Evolutionary conservation across 1,284 basidiomycete genomes (phyloP).

Genomic region (Polyporus tsugae): DNA sequence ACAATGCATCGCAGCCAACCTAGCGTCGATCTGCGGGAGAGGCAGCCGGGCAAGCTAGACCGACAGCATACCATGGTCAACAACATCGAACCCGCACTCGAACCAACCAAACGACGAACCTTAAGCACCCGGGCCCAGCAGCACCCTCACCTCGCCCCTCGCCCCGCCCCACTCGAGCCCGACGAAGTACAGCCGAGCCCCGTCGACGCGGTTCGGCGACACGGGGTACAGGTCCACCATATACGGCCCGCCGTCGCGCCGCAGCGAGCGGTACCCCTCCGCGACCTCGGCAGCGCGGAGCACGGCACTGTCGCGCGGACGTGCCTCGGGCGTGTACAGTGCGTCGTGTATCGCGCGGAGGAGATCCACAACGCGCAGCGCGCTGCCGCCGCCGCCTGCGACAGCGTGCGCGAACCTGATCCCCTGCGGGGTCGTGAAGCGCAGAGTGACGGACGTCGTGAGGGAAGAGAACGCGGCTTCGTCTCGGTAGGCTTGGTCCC

Average conservation of each 20-base stretch:
- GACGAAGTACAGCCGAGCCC: neutral
- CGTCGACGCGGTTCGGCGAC: neutral
- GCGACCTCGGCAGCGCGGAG: neutral
- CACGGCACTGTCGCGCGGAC: neutral
- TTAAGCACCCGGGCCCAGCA: neutral
- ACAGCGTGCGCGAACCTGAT: neutral
- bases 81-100: neutral
- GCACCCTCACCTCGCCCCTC: neutral
- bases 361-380: neutral
- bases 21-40: neutral
- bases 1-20: constrained; percentile 1
- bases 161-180: constrained; percentile 1
- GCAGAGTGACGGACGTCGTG: neutral
- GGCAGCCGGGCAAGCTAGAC: neutral
- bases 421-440: neutral
- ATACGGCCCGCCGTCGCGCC: neutral
- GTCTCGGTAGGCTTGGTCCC: neutral
- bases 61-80: neutral
- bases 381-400: neutral
- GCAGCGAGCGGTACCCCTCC: neutral
- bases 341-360: neutral
- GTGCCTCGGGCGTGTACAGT: neutral
- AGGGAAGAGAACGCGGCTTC: neutral
- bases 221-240: neutral
- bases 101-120: neutral